Evolutionary conservation across 108 stramenopile species (phyloP).

Genomic region (Epipyxis sp.): DNA sequence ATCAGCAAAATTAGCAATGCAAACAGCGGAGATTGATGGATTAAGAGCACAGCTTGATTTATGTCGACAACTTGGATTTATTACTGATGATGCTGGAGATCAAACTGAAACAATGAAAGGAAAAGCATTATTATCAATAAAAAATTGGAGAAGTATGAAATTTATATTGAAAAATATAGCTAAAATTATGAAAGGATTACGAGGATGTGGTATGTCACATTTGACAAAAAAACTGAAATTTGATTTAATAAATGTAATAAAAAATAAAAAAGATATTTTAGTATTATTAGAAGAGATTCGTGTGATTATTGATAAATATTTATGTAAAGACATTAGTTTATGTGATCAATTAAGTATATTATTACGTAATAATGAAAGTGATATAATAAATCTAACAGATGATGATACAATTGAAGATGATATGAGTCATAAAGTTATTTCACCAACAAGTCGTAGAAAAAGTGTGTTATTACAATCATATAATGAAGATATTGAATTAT

Average conservation of each 20-base stretch:
- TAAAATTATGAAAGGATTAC: neutral
- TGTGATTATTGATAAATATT: neutral
- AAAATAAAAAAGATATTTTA: neutral
- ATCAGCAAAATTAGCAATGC: neutral
- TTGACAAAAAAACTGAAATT: constrained; percentile 14
- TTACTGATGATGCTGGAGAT: constrained; percentile 11
- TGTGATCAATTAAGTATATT: too few species aligned
- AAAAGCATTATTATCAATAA: neutral
- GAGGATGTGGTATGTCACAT: neutral
- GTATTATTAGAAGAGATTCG: neutral
- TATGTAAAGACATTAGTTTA: neutral
- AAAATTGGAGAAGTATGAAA: neutral
- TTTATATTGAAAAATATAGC: constrained; percentile 5
- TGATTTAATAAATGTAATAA: neutral
- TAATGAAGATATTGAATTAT: too few species aligned
- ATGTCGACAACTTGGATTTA: constrained; percentile 23
- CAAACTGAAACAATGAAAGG: neutral
- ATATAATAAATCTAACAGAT: too few species aligned
- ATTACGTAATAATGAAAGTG: too few species aligned
- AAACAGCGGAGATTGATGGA: constrained; percentile 21
- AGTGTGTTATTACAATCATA: too few species aligned
- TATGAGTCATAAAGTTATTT: too few species aligned
- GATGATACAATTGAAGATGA: too few species aligned
- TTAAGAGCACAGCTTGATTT: neutral
- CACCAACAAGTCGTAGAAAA: too few species aligned